A percentile compares a stretch with the other conserved stretches of the same genome.
phyloP scores from a whole-genome alignment of 2,329 filamentous ascomycete genomes.

The Lasiodiplodia sp. region DNA sequence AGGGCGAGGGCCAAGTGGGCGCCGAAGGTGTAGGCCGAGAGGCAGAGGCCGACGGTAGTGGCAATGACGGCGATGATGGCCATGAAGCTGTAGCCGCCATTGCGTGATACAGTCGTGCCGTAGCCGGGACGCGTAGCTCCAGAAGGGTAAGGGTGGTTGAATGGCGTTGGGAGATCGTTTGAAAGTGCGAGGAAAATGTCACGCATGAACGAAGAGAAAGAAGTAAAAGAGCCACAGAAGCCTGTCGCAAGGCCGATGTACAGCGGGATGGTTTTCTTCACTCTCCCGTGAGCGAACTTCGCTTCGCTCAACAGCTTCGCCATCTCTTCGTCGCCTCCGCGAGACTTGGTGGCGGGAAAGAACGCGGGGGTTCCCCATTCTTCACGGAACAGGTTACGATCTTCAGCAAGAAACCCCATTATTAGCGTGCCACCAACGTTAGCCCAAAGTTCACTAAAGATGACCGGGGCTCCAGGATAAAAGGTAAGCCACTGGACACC shows the following conservation, averaged over 20 bases:
- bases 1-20: slow-evolving; percentile 75
- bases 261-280: slow-evolving; percentile 85
- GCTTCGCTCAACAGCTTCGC: slow-evolving; percentile 41
- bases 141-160: slow-evolving; percentile 47
- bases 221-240: slow-evolving; percentile 89
- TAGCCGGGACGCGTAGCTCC: slow-evolving; percentile 40
- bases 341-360: slow-evolving; percentile 46
- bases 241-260: slow-evolving; percentile 87
- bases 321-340: slow-evolving; percentile 47
- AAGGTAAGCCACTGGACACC: slow-evolving; percentile 80
- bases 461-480: slow-evolving; percentile 78
- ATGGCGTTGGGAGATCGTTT: slow-evolving; percentile 70
- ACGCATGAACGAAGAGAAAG: slow-evolving; percentile 84
- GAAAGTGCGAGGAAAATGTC: slow-evolving; percentile 81
- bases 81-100: slow-evolving; percentile 82
- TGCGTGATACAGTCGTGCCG: slow-evolving; percentile 56
- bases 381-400: slow-evolving; percentile 74
- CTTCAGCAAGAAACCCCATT: slow-evolving; percentile 86
- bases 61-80: slow-evolving; percentile 79
- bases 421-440: slow-evolving; percentile 83
- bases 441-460: slow-evolving; percentile 81
- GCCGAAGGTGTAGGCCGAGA: slow-evolving; percentile 74
- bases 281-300: slow-evolving; percentile 49
- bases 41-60: slow-evolving; percentile 72
- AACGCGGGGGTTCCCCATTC: slow-evolving; percentile 63